Base-by-base conservation (phyloP, 345 rosid species). In the Eucalyptus pumila region DNA sequence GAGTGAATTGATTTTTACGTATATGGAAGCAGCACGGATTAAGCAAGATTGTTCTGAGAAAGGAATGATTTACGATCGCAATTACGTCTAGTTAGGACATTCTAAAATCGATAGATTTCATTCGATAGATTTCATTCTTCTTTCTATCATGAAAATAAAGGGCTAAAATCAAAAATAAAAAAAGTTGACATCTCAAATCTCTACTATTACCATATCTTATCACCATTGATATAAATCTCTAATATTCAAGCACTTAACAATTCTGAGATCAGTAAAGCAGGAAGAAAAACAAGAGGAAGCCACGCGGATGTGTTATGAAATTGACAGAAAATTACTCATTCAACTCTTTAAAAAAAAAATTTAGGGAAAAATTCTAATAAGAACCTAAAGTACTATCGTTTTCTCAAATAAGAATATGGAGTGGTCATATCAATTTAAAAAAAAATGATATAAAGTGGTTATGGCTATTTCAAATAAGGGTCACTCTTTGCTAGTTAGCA, bases 391-490 rank as follows among this genome's bases (percentile, higher is more conserved):
- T 52, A 8, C 0, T 52, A 52, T 52, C 24, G 0, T 52, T 52
- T 52, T 52, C 5, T 19, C 56, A 52, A 52, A 52, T 52, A 52
- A 52, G 10, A 52, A 4, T 19, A 52, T 52, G 5, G 24, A 52
- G 24, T 19, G 26, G 4, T 52, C 1, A 52, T 52, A 52, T 52
- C 26, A 8, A 52, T 8, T 21, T 52, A 3, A 15, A 2, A 15
- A 52, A 52, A 52, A 52, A 21, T 8, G 10, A 11, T 52, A 52
- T 52, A 21, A 21, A 52, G 0, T 52, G 26, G 5, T 52, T 52
- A 52, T 21, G 26, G 11, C 5, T 8, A 0, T 21, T 52, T 52
- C 2, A 52, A 52, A 52, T 52, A 52, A 52, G 0, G 0, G 5
- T 2, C 4, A 4, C 11, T 52, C 2, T 52, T 52, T 19, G 4